Evolutionary conservation across 495 filamentous ascomycete species (phyloP).

Genomic region (Aspergillus bertholletiae): DNA sequence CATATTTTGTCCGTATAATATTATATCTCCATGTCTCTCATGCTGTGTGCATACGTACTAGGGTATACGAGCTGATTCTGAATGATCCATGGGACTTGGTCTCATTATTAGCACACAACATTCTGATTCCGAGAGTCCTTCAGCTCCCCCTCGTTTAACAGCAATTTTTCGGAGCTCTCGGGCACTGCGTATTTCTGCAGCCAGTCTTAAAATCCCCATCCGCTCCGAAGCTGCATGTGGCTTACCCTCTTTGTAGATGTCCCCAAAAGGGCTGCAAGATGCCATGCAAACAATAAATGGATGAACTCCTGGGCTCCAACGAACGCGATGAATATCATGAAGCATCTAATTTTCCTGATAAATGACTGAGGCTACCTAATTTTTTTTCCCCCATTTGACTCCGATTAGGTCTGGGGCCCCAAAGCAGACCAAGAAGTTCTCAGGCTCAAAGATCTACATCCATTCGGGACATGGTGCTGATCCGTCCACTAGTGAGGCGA

Average conservation of each 20-base stretch:
- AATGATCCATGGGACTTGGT: not conserved
- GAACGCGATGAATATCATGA: not conserved
- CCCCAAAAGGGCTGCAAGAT: slow-evolving; percentile 3
- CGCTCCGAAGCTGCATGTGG: slow-evolving; percentile 12
- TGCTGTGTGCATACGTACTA: not conserved
- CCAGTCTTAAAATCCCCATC: slow-evolving; percentile 15
- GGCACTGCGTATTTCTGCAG: slow-evolving; percentile 15
- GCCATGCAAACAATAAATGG: not conserved
- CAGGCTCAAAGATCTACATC: slow-evolving; percentile 11
- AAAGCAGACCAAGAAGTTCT: not conserved
- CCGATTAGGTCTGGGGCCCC: not conserved
- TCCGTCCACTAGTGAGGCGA: slow-evolving; percentile 4
- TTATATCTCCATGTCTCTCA: too few species aligned
- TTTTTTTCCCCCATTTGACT: not conserved
- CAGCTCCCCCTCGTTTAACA: slow-evolving; percentile 2
- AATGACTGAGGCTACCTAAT: not conserved
- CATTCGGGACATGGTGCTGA: slow-evolving; percentile 10
- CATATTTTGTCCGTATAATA: too few species aligned
- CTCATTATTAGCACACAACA: too few species aligned
- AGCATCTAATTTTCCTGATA: not conserved
- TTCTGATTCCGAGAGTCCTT: not conserved
- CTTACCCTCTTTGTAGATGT: slow-evolving; percentile 1
- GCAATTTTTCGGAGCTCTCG: slow-evolving; percentile 7
- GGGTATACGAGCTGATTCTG: not conserved
- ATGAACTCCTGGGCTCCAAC: not conserved